Base-by-base conservation (phyloP, 2,329 filamentous ascomycete genomes). In the Thelonectria blattea region DNA sequence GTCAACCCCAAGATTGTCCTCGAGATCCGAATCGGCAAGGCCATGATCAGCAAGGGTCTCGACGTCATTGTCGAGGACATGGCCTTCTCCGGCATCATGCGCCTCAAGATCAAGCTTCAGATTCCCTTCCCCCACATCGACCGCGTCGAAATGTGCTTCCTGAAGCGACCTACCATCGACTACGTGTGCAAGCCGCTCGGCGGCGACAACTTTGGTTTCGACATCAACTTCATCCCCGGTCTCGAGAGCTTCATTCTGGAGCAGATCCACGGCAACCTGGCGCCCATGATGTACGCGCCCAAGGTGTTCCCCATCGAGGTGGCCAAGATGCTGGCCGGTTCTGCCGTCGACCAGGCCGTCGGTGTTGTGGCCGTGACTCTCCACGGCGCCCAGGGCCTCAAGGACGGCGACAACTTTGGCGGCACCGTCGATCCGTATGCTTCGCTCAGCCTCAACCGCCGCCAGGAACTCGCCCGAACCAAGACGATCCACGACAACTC, bases 221-320 rank as follows among this genome's bases (percentile, higher is more conserved):
- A 99, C 72, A 98, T 99, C 83, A 98, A 97, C 80, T 97, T 99
- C 78, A 96, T 99, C 68, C 95, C 95, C 17, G 94, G 94, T 68
- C 84, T 99, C 22, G 93, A 98, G 76, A 85, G 77, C 58, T 99
- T 99, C 77, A 99, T 99, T 70, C 88, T 91, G 74, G 95, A 99
- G 70, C 92, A 96, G 79, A 96, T 99, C 54, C 96, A 99, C 76
- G 91, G 90, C 64, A 97, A 94, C 72, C 80, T 99, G 51, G 90
- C 88, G 2, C 96, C 95, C 0, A 98, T 99, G 90, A 97, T 99
- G 92, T 99, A 99, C 74, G 89, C 88, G 39, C 95, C 95, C 9
- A 97, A 99, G 69, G 93, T 98, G 51, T 99, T 99, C 82, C 95
- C 95, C 15, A 95, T 99, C 67, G 95, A 99, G 73, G 92, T 99